Base-by-base conservation (phyloP, 2,329 filamentous ascomycete genomes). In the Elsinoe necatrix region DNA sequence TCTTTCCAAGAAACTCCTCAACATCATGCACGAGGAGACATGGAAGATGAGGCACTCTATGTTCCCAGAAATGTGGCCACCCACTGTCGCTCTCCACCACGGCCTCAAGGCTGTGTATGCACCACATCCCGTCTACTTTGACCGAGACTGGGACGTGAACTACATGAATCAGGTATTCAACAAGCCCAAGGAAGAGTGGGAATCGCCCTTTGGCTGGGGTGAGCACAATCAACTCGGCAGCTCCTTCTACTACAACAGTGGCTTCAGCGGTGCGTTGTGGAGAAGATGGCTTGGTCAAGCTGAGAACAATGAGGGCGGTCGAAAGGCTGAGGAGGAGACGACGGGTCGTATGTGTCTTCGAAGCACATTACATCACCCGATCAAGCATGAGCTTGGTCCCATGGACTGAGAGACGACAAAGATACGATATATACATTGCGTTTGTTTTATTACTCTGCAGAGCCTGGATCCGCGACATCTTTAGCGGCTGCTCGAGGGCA, bases 1-100 rank as follows among this genome's bases (percentile, higher is more conserved):
- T 54, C 74, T 89, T 6, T 90, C 86, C 14, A 85, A 83, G 66
- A 79, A 79, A 25, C 75, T 92, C 1, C 75, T 92, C 31, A 80
- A 88, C 62, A 78, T 84, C 60, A 91, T 91, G 86, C 86, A 92
- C 66, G 78, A 82, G 31, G 88, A 91, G 68, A 87, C 87, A 55
- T 75, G 85, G 61, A 77, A 80, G 12, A 85, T 86, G 61, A 85
- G 86, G 64, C 86, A 89, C 66, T 72, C 74, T 65, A 83, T 91
- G 64, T 86, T 85, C 58, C 87, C 86, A 0, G 87, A 92, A 67
- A 90, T 92, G 86, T 86, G 84, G 59, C 82, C 86, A 0, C 83
- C 86, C 56, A 85, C 85, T 0, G 80, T 85, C 23, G 82, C 86
- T 0, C 76, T 92, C 16, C 80, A 89, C 60, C 86, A 93, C 67